Percentiles rank a stretch among this genome's conserved stretches.
Conservation (phyloP, 805 yeast species). For the Myxozyma neotropica region DNA sequence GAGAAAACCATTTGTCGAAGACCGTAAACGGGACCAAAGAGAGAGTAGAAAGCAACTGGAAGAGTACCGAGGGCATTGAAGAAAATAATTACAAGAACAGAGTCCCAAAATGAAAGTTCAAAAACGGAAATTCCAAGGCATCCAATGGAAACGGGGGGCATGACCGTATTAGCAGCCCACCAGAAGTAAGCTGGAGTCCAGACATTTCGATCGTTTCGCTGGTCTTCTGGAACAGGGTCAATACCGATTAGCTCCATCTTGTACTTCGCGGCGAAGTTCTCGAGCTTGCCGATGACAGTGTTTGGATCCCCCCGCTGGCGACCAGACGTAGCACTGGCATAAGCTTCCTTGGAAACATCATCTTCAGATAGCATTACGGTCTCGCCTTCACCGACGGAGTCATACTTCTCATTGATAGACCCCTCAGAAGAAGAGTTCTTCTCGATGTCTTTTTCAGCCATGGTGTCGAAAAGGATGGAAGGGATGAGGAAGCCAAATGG, state of each 20-base stretch:
- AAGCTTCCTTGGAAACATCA: too few relatives aligned
- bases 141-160: constrained; percentile 82
- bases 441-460: constrained; percentile 7
- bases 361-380: neutral
- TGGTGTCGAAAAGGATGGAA: too few relatives aligned
- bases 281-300: neutral
- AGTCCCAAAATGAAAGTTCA: constrained; percentile 72
- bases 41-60: constrained; percentile 81
- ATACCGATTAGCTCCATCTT: constrained; percentile 67
- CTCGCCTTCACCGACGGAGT: constrained; percentile 6
- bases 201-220: constrained; percentile 63
- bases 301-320: neutral
- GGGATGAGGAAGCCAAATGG: too few relatives aligned
- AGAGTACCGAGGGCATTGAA: constrained; percentile 71
- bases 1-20: constrained; percentile 85
- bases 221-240: constrained; percentile 77
- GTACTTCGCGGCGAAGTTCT: constrained; percentile 8
- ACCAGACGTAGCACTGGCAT: neutral
- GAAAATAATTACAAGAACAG: constrained; percentile 66
- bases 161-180: constrained; percentile 81
- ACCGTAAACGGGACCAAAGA: constrained; percentile 82
- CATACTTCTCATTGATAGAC: constrained; percentile 6
- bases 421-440: neutral
- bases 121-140: constrained; percentile 66
- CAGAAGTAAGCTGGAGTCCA: constrained; percentile 69